phyloP scores from a whole-genome alignment of 2,329 filamentous ascomycete species.

The Fusarium torreyae region DNA sequence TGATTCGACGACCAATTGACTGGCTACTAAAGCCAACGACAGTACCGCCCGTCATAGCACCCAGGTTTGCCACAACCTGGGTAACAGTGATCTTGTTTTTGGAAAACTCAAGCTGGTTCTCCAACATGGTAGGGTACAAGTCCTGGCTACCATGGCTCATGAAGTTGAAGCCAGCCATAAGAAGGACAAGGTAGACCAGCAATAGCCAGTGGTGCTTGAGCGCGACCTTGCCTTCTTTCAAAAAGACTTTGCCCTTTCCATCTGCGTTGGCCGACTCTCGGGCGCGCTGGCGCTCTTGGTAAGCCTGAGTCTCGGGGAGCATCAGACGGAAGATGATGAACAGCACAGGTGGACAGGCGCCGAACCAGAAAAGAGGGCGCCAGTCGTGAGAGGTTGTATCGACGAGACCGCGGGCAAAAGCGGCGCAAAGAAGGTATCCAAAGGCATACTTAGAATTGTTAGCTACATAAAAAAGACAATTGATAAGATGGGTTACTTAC shows the following conservation, averaged over 20 bases:
- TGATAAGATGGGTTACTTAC: conserved; percentile 47
- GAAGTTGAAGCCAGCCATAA: conserved; percentile 95
- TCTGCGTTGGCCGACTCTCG: conserved; percentile 61
- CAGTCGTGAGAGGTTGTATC: conserved; percentile 84
- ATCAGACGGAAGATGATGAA: conserved; percentile 85
- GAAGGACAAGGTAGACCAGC: conserved; percentile 83
- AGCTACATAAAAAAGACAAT: background rate
- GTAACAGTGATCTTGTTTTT: conserved; percentile 75
- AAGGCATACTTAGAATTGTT: conserved; percentile 65
- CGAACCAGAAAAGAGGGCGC: conserved; percentile 93
- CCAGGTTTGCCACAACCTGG: conserved; percentile 80
- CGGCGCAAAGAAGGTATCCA: conserved; percentile 74
- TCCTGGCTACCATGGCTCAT: conserved; percentile 85
- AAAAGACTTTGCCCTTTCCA: conserved; percentile 68
- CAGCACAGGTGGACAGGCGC: conserved; percentile 82
- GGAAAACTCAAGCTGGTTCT: conserved; percentile 68
- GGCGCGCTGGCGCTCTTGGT: conserved; percentile 75
- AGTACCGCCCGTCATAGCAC: conserved; percentile 78
- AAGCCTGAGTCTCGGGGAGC: conserved; percentile 84
- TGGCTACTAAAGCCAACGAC: conserved; percentile 77
- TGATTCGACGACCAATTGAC: conserved; percentile 77
- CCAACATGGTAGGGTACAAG: conserved; percentile 73
- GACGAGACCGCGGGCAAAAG: conserved; percentile 76
- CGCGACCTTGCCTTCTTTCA: conserved; percentile 83
- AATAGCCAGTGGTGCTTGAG: conserved; percentile 85